Evolutionary conservation across 805 yeast species (phyloP), one percentile per base, ranked within the genome.

Genomic region (Zygosaccharomyces kombuchaensis): DNA sequence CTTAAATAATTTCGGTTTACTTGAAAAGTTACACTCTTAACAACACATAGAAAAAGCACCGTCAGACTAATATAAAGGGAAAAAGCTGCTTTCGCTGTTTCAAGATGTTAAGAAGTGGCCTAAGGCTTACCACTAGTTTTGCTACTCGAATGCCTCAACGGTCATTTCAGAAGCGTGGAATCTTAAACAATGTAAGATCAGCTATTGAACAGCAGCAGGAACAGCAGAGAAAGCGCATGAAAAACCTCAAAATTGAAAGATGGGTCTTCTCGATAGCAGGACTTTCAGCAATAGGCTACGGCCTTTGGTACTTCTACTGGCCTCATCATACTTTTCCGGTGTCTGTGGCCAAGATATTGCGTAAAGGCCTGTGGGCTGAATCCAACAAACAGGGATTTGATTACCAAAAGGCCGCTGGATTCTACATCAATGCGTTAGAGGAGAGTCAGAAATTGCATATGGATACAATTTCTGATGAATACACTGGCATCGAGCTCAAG

Each of bases 401-500:
- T 45, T 84, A 77, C 65, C 71, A 75, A 43, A 69, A 78, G 49
- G 96, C 97, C 0, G 69, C 88, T 48, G 75, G 76, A 47, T 72
- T 75, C 55, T 91, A 90, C 65, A 74, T 87, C 36, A 82, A 83
- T 52, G 96, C 96, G 0, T 67, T 89, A 22, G 72, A 78, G 23
- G 74, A 77, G 50, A 82, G 88, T 32, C 75, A 80, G 30, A 68
- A 73, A 22, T 66, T 79, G 37, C 45, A 51, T 16, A 62, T 87
- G 67, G 76, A 78, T 50, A 75, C 75, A 9, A 55, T 84, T 26
- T 72, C 80, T 46, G 93, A 87, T 58, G 91, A 86, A 58, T 90
- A 86, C 63, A 90, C 97, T 0, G 96, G 97, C 0, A 78, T 91
- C 43, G 95, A 90, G 58, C 71, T 91, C 62, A 87, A 90, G 58